Conservation (phyloP, 768 basidiomycete species). For the Tricholoma sp. region DNA sequence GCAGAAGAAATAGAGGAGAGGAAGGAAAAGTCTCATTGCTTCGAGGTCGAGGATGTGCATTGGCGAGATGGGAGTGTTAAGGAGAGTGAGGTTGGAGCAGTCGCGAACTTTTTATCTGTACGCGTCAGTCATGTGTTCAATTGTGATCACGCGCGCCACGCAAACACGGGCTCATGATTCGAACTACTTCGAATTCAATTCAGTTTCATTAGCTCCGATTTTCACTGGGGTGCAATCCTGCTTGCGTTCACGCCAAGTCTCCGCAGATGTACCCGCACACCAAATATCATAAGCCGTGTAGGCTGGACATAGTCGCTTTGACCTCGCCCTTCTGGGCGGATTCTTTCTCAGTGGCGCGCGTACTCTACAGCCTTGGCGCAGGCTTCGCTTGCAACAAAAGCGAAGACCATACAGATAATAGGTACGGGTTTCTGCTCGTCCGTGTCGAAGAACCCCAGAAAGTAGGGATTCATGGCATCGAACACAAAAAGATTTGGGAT, state of each 20-base stretch:
- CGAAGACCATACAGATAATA: conserved; percentile 11
- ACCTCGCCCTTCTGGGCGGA: background rate
- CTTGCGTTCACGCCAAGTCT: too few species aligned
- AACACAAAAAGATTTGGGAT: conserved; percentile 11
- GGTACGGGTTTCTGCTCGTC: conserved; percentile 3
- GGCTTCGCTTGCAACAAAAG: conserved; percentile 1
- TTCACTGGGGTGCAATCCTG: too few species aligned
- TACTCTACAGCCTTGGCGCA: background rate
- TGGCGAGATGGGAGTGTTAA: background rate
- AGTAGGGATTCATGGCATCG: conserved; percentile 17
- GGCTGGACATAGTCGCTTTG: too few species aligned
- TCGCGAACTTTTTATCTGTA: too few species aligned
- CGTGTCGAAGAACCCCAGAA: conserved; percentile 12
- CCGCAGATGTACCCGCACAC: too few species aligned
- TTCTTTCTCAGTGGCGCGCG: too few species aligned
- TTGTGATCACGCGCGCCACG: too few species aligned
- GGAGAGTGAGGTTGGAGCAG: too few species aligned
- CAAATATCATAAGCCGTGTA: too few species aligned
- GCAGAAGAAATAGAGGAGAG: background rate
- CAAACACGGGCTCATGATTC: too few species aligned
- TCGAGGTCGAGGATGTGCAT: background rate
- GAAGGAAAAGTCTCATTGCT: background rate
- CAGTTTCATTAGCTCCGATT: too few species aligned
- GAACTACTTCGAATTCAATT: too few species aligned
- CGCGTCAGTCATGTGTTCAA: background rate